These are phyloP conservation scores for Lagerstroemia speciosa DNA, from an alignment of 345 rosid genomes.

Conservation along the genomic window DNA sequence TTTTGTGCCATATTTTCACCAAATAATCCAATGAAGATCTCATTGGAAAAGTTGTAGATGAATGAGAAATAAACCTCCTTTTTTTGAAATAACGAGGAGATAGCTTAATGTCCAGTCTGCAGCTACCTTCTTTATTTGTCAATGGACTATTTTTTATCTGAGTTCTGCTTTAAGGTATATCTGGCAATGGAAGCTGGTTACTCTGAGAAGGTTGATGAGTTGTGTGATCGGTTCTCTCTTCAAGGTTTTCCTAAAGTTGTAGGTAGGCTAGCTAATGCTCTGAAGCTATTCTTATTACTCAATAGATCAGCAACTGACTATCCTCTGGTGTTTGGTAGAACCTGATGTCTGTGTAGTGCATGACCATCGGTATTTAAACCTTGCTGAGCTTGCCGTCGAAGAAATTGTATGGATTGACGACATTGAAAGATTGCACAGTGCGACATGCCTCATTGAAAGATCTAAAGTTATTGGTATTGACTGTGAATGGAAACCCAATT, in stretches of 20 bases:
- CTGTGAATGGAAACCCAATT: slow-evolving; percentile 98
- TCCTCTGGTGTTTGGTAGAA: slow-evolving; percentile 35
- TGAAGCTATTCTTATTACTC: background rate
- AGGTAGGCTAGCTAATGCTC: slow-evolving; percentile 24
- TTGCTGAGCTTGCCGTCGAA: slow-evolving; percentile 54
- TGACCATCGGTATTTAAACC: slow-evolving; percentile 41
- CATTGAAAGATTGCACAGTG: slow-evolving; percentile 40
- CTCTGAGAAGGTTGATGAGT: slow-evolving; percentile 83
- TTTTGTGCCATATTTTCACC: background rate
- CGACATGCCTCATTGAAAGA: slow-evolving; percentile 48
- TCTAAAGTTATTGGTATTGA: slow-evolving; percentile 79
- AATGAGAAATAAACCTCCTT: background rate
- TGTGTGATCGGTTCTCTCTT: slow-evolving; percentile 68
- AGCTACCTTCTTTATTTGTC: background rate
- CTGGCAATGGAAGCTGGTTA: slow-evolving; percentile 99
- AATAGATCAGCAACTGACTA: slow-evolving; percentile 2
- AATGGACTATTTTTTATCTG: background rate
- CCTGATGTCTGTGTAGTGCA: slow-evolving; percentile 29
- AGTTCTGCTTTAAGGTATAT: slow-evolving; percentile 44
- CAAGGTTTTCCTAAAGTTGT: slow-evolving; percentile 54
- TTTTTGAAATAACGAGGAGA: background rate
- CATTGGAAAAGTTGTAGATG: background rate
- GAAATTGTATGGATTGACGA: slow-evolving; percentile 75
- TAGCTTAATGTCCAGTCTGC: background rate
- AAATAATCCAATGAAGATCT: background rate